Percentiles rank a stretch among this genome's conserved stretches.
These are phyloP conservation scores for Wickerhamomyces sydowiorum DNA, from an alignment of 805 yeast genomes.

Conservation along the genomic window DNA sequence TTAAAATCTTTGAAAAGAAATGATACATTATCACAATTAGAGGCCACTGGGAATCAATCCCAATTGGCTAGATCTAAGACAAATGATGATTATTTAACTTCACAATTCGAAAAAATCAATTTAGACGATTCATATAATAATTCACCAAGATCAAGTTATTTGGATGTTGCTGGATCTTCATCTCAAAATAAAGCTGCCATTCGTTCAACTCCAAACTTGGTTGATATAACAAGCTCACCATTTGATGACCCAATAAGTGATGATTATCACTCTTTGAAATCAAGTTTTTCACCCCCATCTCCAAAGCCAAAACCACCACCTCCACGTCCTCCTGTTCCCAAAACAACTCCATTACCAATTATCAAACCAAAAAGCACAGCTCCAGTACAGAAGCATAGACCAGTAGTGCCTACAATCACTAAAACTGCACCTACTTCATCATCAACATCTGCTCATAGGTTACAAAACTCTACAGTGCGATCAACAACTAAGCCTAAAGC, in stretches of 20 bases:
- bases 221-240: not conserved
- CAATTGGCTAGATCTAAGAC: slow-evolving; percentile 11
- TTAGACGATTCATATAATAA: not conserved
- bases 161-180: too few species aligned
- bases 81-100: not conserved
- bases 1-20: slow-evolving; percentile 14
- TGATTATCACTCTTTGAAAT: not conserved
- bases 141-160: slow-evolving; percentile 1
- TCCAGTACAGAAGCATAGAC: too few species aligned
- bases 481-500: too few species aligned
- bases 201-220: not conserved
- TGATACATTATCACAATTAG: slow-evolving; percentile 20
- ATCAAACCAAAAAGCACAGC: not conserved
- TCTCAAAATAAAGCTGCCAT: too few species aligned
- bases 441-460: slow-evolving; percentile 3
- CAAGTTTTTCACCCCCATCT: slow-evolving; percentile 2
- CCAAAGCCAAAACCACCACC: slow-evolving; percentile 3
- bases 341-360: not conserved
- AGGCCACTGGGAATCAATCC: slow-evolving; percentile 18
- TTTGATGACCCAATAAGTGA: not conserved
- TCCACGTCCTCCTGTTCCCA: not conserved
- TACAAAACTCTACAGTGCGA: too few species aligned
- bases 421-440: slow-evolving; percentile 1
- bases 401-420: too few species aligned
- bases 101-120: slow-evolving; percentile 5